phyloP scores from a whole-genome alignment of 2,329 filamentous ascomycete species.

The Aspergillus fischeri region DNA sequence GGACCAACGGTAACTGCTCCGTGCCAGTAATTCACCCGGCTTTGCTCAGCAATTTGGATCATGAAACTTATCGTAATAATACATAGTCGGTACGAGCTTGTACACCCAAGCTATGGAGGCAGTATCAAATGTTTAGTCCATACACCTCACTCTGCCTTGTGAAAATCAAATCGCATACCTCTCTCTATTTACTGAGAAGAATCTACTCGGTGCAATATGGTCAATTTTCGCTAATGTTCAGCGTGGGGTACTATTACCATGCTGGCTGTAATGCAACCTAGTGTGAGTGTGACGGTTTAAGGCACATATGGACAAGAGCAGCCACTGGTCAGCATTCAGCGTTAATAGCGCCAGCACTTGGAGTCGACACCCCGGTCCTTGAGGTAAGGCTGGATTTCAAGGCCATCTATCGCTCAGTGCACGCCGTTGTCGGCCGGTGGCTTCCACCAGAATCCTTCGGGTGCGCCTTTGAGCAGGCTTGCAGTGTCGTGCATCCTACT shows the following conservation, averaged over 20 bases:
- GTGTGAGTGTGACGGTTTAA: neutral
- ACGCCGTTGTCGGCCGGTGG: constrained; percentile 4
- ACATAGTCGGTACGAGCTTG: constrained; percentile 15
- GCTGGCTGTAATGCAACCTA: constrained; percentile 9
- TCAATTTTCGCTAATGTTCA: neutral
- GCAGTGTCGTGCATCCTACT: neutral
- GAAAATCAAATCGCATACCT: neutral
- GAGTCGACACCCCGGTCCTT: neutral
- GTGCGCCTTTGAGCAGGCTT: constrained; percentile 1
- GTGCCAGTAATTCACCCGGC: constrained; percentile 21
- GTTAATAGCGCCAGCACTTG: too few species aligned
- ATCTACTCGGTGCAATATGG: neutral
- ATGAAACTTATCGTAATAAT: constrained; percentile 9
- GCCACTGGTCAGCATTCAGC: neutral
- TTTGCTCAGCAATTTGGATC: neutral
- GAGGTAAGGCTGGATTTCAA: neutral
- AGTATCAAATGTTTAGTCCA: neutral
- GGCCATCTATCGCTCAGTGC: constrained; percentile 12
- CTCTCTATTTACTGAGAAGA: too few species aligned
- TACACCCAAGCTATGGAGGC: constrained; percentile 2
- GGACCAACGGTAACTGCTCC: constrained; percentile 13
- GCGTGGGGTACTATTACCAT: constrained; percentile 15
- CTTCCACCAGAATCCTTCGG: constrained; percentile 8
- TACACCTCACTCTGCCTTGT: neutral
- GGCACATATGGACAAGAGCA: neutral